Evolutionary conservation across 805 yeast genomes (phyloP).

Genomic region (Candida lessepsii): DNA sequence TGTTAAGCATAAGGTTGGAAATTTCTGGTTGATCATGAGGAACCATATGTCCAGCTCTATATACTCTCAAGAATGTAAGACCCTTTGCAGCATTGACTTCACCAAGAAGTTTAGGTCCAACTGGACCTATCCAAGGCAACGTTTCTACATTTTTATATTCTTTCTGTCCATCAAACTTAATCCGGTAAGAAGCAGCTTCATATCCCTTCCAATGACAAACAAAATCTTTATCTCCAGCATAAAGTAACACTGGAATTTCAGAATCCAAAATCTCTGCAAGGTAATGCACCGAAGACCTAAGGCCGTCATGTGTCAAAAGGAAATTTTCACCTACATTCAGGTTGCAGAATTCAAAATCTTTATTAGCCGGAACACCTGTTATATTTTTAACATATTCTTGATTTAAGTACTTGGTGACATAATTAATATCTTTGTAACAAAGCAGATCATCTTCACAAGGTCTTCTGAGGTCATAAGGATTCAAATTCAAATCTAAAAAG

Average conservation of each 20-base stretch:
- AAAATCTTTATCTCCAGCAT: conserved; percentile 90
- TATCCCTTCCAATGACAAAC: conserved; percentile 93
- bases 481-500: not conserved
- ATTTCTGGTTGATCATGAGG: conserved; percentile 37
- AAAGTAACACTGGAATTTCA: conserved; percentile 73
- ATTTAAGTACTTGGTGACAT: conserved; percentile 50
- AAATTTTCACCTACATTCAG: conserved; percentile 44
- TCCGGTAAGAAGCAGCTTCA: conserved; percentile 47
- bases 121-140: conserved; percentile 38
- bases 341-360: conserved; percentile 40
- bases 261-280: conserved; percentile 41
- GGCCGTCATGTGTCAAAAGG: conserved; percentile 54
- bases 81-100: conserved; percentile 31
- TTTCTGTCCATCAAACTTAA: conserved; percentile 19
- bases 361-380: conserved; percentile 50
- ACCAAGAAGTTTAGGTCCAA: conserved; percentile 32
- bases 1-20: conserved; percentile 35
- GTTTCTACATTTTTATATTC: conserved; percentile 17
- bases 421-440: conserved; percentile 51
- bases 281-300: conserved; percentile 62
- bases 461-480: conserved; percentile 14
- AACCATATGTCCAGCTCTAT: conserved; percentile 41
- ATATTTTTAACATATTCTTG: conserved; percentile 49
- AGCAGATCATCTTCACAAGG: conserved; percentile 10
- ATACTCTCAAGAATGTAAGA: conserved; percentile 36